These are phyloP conservation scores for Arthrobotrys sphaeroides DNA, from an alignment of 2,329 filamentous ascomycete genomes.

Conservation along the genomic window DNA sequence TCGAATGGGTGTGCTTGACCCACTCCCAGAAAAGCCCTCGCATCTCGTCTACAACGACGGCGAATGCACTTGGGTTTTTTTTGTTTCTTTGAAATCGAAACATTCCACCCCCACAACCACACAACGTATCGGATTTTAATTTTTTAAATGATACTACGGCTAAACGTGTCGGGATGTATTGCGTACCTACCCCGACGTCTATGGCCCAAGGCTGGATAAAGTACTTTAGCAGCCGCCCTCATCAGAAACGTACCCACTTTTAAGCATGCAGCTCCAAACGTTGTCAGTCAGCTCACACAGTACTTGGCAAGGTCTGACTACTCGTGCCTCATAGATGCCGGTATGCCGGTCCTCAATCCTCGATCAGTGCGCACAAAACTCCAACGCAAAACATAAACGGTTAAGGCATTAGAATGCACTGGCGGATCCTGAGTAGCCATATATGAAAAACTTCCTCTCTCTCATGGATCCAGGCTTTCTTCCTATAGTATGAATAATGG, in stretches of 20 bases:
- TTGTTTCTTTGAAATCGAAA: constrained; percentile 35
- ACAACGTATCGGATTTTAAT: constrained; percentile 27
- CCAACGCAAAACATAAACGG: background rate
- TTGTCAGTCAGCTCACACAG: background rate
- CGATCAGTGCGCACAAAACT: constrained; percentile 21
- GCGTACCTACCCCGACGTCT: constrained; percentile 44
- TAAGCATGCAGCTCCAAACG: background rate
- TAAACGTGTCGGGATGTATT: constrained; percentile 51
- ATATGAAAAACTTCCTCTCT: background rate
- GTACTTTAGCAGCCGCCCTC: constrained; percentile 52
- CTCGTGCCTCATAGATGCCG: constrained; percentile 29
- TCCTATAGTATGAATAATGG: too few relatives aligned
- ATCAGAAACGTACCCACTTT: constrained; percentile 33
- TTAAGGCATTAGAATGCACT: background rate
- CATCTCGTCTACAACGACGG: constrained; percentile 40
- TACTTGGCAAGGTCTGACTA: background rate
- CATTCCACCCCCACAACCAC: background rate
- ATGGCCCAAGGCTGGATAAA: constrained; percentile 39
- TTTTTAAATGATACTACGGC: constrained; percentile 38
- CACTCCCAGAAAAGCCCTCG: constrained; percentile 14
- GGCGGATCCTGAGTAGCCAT: background rate
- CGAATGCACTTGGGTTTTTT: constrained; percentile 29
- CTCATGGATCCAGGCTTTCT: too few relatives aligned
- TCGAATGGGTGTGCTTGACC: constrained; percentile 45
- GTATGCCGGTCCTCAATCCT: constrained; percentile 3